A percentile compares a stretch with the other conserved stretches of the same genome.
Evolutionary conservation across 1,284 basidiomycete genomes (phyloP).

Genomic region (Chondrostereum purpureum): DNA sequence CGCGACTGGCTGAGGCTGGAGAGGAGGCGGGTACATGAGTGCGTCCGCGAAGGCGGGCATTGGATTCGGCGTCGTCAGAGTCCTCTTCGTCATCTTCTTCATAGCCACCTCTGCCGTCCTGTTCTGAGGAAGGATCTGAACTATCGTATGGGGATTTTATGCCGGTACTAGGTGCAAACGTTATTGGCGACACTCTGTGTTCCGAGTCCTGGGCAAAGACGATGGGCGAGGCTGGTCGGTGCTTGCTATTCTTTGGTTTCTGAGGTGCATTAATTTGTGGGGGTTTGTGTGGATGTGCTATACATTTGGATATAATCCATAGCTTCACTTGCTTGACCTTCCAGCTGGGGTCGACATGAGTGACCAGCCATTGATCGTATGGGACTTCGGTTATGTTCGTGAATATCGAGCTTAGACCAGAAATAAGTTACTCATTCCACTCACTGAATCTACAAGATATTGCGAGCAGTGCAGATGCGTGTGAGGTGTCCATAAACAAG

Average conservation of each 20-base stretch:
- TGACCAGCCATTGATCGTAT: conserved; percentile 67
- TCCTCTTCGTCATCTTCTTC: conserved; percentile 22
- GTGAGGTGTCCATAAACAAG: background rate
- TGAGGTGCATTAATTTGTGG: conserved; percentile 14
- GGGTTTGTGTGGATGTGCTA: conserved; percentile 24
- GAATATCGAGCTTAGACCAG: background rate
- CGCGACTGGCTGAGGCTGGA: conserved; percentile 11
- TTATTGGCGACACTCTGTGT: conserved; percentile 8
- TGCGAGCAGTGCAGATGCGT: background rate
- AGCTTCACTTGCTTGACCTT: conserved; percentile 56
- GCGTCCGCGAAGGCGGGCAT: conserved; percentile 3
- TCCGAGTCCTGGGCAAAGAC: conserved; percentile 38
- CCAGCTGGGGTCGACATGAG: conserved; percentile 51
- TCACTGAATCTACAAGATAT: background rate
- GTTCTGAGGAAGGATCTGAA: conserved; percentile 3
- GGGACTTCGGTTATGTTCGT: conserved; percentile 45
- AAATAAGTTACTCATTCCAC: background rate
- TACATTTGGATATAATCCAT: conserved; percentile 52
- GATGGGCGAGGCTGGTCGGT: conserved; percentile 36
- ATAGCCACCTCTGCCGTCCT: conserved; percentile 19
- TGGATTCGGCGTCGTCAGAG: conserved; percentile 13
- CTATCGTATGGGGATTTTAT: background rate
- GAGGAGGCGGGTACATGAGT: conserved; percentile 2
- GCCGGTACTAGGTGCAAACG: conserved; percentile 7
- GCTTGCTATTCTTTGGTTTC: conserved; percentile 13